phyloP scores from a whole-genome alignment of 495 filamentous ascomycete species.

The Podospora pseudopauciseta region DNA sequence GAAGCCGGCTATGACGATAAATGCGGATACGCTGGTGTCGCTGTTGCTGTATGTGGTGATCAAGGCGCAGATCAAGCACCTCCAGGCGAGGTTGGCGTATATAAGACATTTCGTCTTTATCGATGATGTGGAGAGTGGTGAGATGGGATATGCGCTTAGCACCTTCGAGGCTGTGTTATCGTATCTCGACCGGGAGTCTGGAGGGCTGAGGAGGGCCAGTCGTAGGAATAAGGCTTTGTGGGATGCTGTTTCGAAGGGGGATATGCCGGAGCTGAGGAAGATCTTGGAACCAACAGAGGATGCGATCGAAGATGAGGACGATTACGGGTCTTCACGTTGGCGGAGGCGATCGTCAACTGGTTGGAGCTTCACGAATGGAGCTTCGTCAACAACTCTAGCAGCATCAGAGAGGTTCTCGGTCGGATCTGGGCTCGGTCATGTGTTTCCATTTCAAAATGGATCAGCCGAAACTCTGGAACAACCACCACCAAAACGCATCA shows the following conservation, averaged over 20 bases:
- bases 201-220: slow-evolving; percentile 76
- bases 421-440: slow-evolving; percentile 70
- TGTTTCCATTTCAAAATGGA: slow-evolving; percentile 80
- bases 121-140: slow-evolving; percentile 94
- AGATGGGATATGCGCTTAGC: slow-evolving; percentile 94
- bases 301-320: slow-evolving; percentile 43
- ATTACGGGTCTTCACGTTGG: slow-evolving; percentile 36
- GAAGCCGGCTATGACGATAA: slow-evolving; percentile 68
- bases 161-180: slow-evolving; percentile 94
- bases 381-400: slow-evolving; percentile 43
- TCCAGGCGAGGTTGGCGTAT: slow-evolving; percentile 83
- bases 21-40: slow-evolving; percentile 93
- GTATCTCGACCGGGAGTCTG: slow-evolving; percentile 81
- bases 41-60: slow-evolving; percentile 91
- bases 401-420: slow-evolving; percentile 46
- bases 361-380: slow-evolving; percentile 45
- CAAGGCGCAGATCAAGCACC: slow-evolving; percentile 79
- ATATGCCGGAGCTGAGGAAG: slow-evolving; percentile 67
- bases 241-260: slow-evolving; percentile 75
- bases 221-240: slow-evolving; percentile 80
- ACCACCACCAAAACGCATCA: slow-evolving; percentile 54
- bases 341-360: slow-evolving; percentile 38
- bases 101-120: slow-evolving; percentile 96
- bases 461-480: slow-evolving; percentile 31
- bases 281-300: slow-evolving; percentile 66